Evolutionary conservation across 345 rosid species (phyloP), one percentile per base, ranked within the genome.

Genomic region (Arabis hirsuta): DNA sequence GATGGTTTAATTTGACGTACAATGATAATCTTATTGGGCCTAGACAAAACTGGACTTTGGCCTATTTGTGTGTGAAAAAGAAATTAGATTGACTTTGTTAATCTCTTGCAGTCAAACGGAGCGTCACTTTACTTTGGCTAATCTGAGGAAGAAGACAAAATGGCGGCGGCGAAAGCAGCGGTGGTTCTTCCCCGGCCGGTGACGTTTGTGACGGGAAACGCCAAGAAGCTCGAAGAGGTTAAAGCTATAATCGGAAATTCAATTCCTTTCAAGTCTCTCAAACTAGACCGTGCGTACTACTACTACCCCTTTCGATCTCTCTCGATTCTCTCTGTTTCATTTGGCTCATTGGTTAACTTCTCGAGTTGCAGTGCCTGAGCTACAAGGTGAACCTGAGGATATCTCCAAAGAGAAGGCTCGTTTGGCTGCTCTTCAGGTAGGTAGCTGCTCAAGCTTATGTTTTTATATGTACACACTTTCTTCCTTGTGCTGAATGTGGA

Each of bases 161-260:
- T 76, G 79, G 71, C 72, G 88, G 87, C 86, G 81, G 83, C 77
- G 31, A 69, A 67, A 67, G 78, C 68, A 81, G 80, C 86, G 67
- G 89, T 75, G 53, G 65, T 69, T 62, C 12, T 91, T 52, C 76
- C 88, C 13, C 84, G 91, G 47, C 96, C 97, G 79, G 96, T 95
- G 78, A 95, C 96, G 0, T 91, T 91, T 73, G 98, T 95, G 50
- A 95, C 98, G 0, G 98, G 99, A 24, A 95, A 90, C 76, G 92
- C 96, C 4, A 91, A 91, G 84, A 95, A 95, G 79, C 94, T 91
- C 6, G 99, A 95, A 56, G 98, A 95, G 76, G 99, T 95, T 24
- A 91, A 90, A 59, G 83, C 85, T 44, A 95, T 95, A 11, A 71
- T 95, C 83, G 96, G 98, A 9, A 81, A 84, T 22, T 81, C 96